Conservation (phyloP, 805 yeast species). For the Kregervanrija pseudodelftensis region DNA sequence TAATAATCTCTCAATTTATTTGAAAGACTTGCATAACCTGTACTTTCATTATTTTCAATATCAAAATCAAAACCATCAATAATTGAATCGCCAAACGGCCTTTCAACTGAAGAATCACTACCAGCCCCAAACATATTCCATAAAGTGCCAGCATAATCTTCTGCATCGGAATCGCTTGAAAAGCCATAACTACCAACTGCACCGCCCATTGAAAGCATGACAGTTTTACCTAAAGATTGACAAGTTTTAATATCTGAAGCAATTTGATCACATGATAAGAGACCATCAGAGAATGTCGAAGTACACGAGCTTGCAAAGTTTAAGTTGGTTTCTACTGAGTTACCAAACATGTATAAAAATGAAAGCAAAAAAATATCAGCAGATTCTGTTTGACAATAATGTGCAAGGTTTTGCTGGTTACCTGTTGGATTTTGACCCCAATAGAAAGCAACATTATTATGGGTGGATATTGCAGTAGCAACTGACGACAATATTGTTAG, state of each 20-base stretch:
- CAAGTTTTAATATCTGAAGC: constrained; percentile 67
- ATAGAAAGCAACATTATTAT: constrained; percentile 61
- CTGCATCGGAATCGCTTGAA: constrained; percentile 44
- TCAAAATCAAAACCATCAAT: constrained; percentile 84
- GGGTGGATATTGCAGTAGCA: constrained; percentile 7
- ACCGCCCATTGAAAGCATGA: constrained; percentile 75
- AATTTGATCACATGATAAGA: constrained; percentile 32
- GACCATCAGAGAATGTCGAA: constrained; percentile 34
- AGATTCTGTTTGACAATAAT: constrained; percentile 60
- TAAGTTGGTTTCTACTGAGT: constrained; percentile 29
- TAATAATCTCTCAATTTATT: constrained; percentile 36
- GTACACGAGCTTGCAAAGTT: constrained; percentile 53
- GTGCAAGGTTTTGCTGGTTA: constrained; percentile 36
- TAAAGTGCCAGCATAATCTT: constrained; percentile 47
- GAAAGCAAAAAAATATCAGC: constrained; percentile 71
- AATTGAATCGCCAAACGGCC: constrained; percentile 66
- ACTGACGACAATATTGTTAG: constrained; percentile 5
- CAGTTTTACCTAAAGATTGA: constrained; percentile 71
- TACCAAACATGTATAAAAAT: constrained; percentile 59
- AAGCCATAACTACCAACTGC: constrained; percentile 55
- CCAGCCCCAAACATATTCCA: constrained; percentile 65
- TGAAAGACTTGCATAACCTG: constrained; percentile 64
- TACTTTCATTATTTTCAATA: constrained; percentile 49
- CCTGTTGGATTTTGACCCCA: constrained; percentile 90
- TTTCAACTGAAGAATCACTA: constrained; percentile 26